phyloP scores from a whole-genome alignment of 495 filamentous ascomycete genomes.

The Penicillium psychrofluorescens region DNA sequence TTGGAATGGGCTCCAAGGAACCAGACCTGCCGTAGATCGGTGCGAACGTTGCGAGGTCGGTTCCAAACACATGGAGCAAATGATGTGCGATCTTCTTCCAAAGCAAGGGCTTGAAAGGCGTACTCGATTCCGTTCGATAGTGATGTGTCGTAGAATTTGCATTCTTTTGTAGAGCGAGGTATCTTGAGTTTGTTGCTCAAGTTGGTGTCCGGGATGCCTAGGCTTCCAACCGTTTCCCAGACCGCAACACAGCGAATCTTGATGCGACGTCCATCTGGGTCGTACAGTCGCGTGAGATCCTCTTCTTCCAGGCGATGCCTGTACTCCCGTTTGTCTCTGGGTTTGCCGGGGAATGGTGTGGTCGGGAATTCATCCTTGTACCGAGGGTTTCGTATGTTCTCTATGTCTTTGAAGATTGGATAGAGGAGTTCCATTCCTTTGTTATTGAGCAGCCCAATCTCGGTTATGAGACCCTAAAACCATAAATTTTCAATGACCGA shows the following conservation, averaged over 20 bases:
- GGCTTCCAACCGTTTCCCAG: conserved; percentile 55
- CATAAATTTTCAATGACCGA: not conserved
- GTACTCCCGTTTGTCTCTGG: conserved; percentile 31
- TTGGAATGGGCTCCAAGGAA: conserved; percentile 64
- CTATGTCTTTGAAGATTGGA: conserved; percentile 57
- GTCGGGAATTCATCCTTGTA: conserved; percentile 50
- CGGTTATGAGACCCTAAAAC: conserved; percentile 48
- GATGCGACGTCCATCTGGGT: conserved; percentile 32
- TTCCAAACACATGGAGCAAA: conserved; percentile 64
- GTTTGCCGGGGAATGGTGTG: conserved; percentile 52
- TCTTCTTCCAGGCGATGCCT: conserved; percentile 25
- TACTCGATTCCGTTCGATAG: conserved; percentile 53
- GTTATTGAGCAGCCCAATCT: conserved; percentile 56
- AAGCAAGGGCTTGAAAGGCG: conserved; percentile 67
- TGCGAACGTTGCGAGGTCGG: conserved; percentile 32
- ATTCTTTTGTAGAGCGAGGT: conserved; percentile 43
- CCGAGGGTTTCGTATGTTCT: conserved; percentile 44
- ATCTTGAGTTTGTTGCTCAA: conserved; percentile 30
- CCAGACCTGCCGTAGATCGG: conserved; percentile 63
- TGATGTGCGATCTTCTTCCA: conserved; percentile 58
- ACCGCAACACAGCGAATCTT: conserved; percentile 46
- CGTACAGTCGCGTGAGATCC: conserved; percentile 26
- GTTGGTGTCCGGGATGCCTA: conserved; percentile 42
- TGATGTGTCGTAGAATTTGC: conserved; percentile 53
- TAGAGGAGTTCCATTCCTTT: conserved; percentile 57